Evolutionary conservation across 495 filamentous ascomycete genomes (phyloP), one percentile per base, ranked within the genome.

Genomic region (Bacidia gigantensis): DNA sequence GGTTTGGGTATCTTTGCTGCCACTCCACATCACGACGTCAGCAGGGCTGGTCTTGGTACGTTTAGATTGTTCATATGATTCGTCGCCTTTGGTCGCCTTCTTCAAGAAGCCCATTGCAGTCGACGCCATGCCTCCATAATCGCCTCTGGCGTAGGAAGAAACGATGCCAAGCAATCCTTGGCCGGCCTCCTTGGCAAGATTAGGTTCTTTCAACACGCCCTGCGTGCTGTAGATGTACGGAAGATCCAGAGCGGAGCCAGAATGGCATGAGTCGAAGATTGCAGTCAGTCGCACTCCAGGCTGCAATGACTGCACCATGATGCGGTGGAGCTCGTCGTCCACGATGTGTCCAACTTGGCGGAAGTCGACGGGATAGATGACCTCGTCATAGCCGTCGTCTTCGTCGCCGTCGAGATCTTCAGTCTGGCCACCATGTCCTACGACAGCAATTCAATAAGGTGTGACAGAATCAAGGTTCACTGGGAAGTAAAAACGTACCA

Each of bases 261-360:
- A 95, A 68, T 98, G 92, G 71, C 92, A 98, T n/a, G 89, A 95
- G 69, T 98, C 92, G 72, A 98, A 98, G 65, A 98, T 97, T 41
- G 92, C 92, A 1, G 92, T 98, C 48, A 98, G 72, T 29, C 92
- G 82, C 21, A 95, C 90, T 53, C 92, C 92, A 11, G 85, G 75
- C 57, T 76, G 75, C 12, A 98, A 72, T 9, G 87, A 80, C 42
- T 70, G 71, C 46, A 98, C 92, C 89, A 98, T 93, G 65, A 97
- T 96, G 49, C 84, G 76, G 64, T 98, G 92, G 88, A 98, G 95
- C 69, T 97, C 90, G 60, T 98, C 92, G 64, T 98, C 92, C 52
- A 93, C 88, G 58, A 98, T 95, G 65, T 96, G 92, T 2, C 92
- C 92, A 40, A 83, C 82, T 50, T 77, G 74, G 38, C 87, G 74